Percentiles rank a stretch among this genome's conserved stretches.
phyloP scores from a whole-genome alignment of 2,329 filamentous ascomycete species.

The Drechmeria coniospora region DNA sequence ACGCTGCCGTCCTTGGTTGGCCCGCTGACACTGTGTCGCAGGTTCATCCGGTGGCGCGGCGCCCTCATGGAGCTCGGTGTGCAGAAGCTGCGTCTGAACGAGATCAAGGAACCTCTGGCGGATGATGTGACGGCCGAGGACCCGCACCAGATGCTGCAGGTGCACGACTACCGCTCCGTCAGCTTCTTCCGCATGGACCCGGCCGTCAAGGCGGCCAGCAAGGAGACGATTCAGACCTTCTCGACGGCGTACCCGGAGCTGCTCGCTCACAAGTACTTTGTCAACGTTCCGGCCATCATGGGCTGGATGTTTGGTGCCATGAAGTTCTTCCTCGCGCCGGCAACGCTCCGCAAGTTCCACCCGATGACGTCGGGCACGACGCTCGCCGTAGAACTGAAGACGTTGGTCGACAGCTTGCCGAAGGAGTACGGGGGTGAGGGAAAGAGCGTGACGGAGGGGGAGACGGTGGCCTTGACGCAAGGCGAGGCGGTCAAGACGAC shows the following conservation, averaged over 20 bases:
- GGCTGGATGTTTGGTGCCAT: constrained; percentile 67
- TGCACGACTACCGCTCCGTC: constrained; percentile 84
- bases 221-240: constrained; percentile 70
- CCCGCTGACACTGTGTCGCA: constrained; percentile 18
- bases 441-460: constrained; percentile 21
- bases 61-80: constrained; percentile 82
- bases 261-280: constrained; percentile 75
- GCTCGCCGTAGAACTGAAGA: constrained; percentile 44
- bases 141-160: constrained; percentile 79
- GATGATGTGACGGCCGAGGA: constrained; percentile 58
- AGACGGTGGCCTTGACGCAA: constrained; percentile 15
- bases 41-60: constrained; percentile 80
- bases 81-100: constrained; percentile 52
- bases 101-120: constrained; percentile 55
- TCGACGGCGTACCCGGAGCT: constrained; percentile 78
- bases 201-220: constrained; percentile 58
- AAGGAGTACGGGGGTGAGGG: constrained; percentile 67
- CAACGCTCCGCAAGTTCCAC: constrained; percentile 67
- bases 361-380: constrained; percentile 59
- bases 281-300: constrained; percentile 87
- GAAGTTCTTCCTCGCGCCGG: constrained; percentile 58
- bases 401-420: constrained; percentile 50
- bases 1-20: background rate
- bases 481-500: constrained; percentile 4
- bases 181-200: constrained; percentile 75